Conservation (phyloP, 805 yeast species). For the Kazachstania kunashirensis region DNA sequence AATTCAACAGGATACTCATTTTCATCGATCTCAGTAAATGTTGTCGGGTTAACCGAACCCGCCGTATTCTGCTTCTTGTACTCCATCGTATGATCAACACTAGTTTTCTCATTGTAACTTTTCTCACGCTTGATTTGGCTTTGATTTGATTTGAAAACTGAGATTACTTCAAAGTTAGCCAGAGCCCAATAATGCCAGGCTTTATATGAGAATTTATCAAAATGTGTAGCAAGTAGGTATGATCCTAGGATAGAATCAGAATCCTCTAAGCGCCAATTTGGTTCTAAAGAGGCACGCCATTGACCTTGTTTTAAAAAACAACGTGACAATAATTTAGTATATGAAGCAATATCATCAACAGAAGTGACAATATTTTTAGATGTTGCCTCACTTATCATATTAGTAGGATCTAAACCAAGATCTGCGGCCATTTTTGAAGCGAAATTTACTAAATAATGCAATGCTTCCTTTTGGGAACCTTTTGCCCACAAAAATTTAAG, state of each 20-base stretch:
- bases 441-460: slow-evolving; percentile 76
- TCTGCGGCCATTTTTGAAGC: slow-evolving; percentile 86
- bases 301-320: slow-evolving; percentile 97
- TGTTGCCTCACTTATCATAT: slow-evolving; percentile 74
- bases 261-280: slow-evolving; percentile 68
- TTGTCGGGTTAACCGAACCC: slow-evolving; percentile 25
- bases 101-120: slow-evolving; percentile 6
- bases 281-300: slow-evolving; percentile 83
- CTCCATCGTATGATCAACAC: slow-evolving; percentile 3
- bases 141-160: slow-evolving; percentile 38
- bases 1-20: slow-evolving; percentile 38
- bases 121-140: slow-evolving; percentile 1
- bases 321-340: slow-evolving; percentile 78
- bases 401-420: slow-evolving; percentile 77
- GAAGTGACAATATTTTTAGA: slow-evolving; percentile 44
- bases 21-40: slow-evolving; percentile 20
- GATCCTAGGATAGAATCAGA: slow-evolving; percentile 86
- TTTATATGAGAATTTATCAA: slow-evolving; percentile 88
- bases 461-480: slow-evolving; percentile 79
- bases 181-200: slow-evolving; percentile 99
- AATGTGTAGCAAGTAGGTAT: slow-evolving; percentile 86
- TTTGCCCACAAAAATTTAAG: slow-evolving; percentile 95
- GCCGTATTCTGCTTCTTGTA: slow-evolving; percentile 8
- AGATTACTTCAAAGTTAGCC: slow-evolving; percentile 91
- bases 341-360: slow-evolving; percentile 66